Evolutionary conservation across 1,284 basidiomycete genomes (phyloP), one percentile per base, ranked within the genome.

Genomic region (Stygiomarasmius scandens): DNA sequence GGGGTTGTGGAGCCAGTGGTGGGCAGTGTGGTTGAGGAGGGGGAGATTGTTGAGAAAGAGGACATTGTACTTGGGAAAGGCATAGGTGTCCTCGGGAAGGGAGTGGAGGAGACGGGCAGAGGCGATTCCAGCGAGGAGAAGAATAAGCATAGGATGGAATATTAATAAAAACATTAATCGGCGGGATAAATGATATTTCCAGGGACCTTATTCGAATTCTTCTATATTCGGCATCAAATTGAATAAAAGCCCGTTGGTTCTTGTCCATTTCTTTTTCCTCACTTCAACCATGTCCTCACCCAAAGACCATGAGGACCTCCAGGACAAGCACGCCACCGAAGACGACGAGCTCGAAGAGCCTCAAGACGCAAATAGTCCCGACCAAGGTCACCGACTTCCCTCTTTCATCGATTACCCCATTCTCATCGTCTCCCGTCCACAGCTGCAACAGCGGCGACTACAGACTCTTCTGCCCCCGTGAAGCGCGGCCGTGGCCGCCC

Each of bases 1-100:
- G 27, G 92, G 92, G 19, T 85, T 70, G 24, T 71, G 70, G 22
- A 91, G 79, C 89, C 89, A 92, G 46, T 79, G 77, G 61, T 86
- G 76, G 8, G 91, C 93, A 11, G 92, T 93, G 44, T 85, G 77
- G 65, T 87, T 86, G 8, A 82, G 71, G 56, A 95, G 72, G n/a
- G 93, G 92, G 16, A 87, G 81, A 58, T 85, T 83, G 68, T 92
- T 92, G 65, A 95, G 82, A 72, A 92, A 95, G 47, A 86, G 77
- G 62, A 95, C 86, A 52, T 86, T 82, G 71, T 87, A 93, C 71
- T 95, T 95, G 55, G 93, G 93, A 69, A 89, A 93, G 0, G 92
- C 88, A 68, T 87, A 84, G 14, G 87, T 78, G 67, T 96, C 93
- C 64, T 93, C 87, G 32, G 90, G 89, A 36, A 90, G 79, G 1